Base-by-base conservation (phyloP, 2,329 filamentous ascomycete genomes). In the Fusarium piperis region DNA sequence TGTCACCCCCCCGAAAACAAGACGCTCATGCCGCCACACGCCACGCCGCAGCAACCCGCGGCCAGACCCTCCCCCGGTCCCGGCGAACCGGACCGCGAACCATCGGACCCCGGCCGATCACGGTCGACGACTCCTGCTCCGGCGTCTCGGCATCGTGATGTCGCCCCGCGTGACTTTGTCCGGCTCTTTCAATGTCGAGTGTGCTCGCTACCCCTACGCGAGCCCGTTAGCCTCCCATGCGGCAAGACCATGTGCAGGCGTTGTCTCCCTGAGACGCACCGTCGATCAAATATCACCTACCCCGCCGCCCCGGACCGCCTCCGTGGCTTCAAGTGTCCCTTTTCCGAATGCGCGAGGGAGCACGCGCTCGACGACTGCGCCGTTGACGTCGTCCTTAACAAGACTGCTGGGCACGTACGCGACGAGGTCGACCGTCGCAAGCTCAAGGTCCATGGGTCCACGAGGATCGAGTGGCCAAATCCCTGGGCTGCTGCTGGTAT, bases 321-420 rank as follows among this genome's bases (percentile, higher is more conserved):
- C 41, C 85, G 89, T 74, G 93, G 91, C 0, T 93, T 97, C 75
- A 81, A 79, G n/a, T 98, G 95, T 77, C 92, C 93, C 0, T 91
- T 94, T 68, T 65, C 79, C 10, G 85, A 85, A 3, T 97, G 94
- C 74, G 81, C 80, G 15, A 86, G 86, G 66, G 92, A 94, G 62
- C 95, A 97, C 81, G 91, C 94, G 1, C 77, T 91, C 18, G 92
- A 87, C 4, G 94, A 97, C 76, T 97, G 93, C 80, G 89, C 87
- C 52, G 82, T 91, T 9, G 94, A 97, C 82, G 92, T 97, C 38
- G 90, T 91, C 2, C 81, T 97, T 67, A 89, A 88, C 59, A 96
- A 94, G 77, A 83, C 93, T n/a, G 84, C 93, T 73, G 86, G 89
- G 18, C 81, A 88, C 15, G 84, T 93, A 59, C 85, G 86, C 58